Evolutionary conservation across 1,284 basidiomycete genomes (phyloP).

Genomic region (Vanrija pseudolonga): DNA sequence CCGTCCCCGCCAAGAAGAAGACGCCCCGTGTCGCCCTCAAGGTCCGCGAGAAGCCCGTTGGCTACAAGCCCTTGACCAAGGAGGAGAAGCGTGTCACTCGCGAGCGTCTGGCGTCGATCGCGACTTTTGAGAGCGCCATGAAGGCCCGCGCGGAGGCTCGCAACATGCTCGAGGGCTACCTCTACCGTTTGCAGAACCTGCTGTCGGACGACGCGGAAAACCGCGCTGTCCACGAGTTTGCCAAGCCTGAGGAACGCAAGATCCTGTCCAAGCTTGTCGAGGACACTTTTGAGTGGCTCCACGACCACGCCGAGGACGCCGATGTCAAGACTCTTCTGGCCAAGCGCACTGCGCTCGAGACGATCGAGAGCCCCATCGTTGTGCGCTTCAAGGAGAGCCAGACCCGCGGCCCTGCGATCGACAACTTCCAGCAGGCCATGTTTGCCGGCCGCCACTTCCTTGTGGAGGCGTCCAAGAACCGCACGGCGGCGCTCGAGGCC

Average conservation of each 20-base stretch:
- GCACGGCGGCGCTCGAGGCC: conserved; percentile 56
- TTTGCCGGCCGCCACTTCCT: conserved; percentile 67
- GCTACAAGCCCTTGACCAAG: conserved; percentile 65
- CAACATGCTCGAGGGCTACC: conserved; percentile 85
- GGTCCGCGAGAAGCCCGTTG: conserved; percentile 61
- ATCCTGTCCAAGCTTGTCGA: conserved; percentile 63
- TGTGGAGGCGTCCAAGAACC: conserved; percentile 64
- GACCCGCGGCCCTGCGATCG: conserved; percentile 59
- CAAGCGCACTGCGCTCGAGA: conserved; percentile 74
- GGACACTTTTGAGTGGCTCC: conserved; percentile 75
- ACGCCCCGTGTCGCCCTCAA: conserved; percentile 54
- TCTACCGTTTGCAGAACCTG: conserved; percentile 84
- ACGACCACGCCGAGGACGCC: conserved; percentile 79
- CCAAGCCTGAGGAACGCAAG: conserved; percentile 65
- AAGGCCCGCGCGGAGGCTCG: conserved; percentile 79
- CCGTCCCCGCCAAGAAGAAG: conserved; percentile 24
- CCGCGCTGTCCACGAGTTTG: conserved; percentile 74
- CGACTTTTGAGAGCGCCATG: conserved; percentile 72
- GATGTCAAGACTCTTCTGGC: conserved; percentile 67
- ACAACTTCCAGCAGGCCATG: conserved; percentile 65
- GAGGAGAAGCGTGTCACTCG: conserved; percentile 68
- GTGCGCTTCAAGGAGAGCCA: conserved; percentile 82
- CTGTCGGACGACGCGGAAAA: conserved; percentile 60
- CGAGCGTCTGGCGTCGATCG: conserved; percentile 70
- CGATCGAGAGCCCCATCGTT: conserved; percentile 74